Base-by-base conservation (phyloP, 2,329 filamentous ascomycete genomes). In the Dothideomycetidae sp. region DNA sequence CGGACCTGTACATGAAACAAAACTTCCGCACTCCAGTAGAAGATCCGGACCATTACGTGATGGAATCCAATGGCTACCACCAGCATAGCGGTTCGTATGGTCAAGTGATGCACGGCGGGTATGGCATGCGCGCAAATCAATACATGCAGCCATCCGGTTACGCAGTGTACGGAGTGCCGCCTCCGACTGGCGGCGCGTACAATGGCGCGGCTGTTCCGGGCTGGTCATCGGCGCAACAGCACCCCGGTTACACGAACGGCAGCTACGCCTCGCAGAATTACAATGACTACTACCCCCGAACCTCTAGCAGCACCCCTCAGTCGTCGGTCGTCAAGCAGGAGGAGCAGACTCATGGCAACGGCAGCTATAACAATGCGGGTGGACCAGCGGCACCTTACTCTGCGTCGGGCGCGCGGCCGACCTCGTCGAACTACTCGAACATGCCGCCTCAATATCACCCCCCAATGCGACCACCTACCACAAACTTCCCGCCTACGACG, bases 21-120 rank as follows among this genome's bases (percentile, higher is more conserved):
- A 58, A 58, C 44, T 58, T 58, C 49, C 50, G 55, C 5, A 53
- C 54, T 5, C 55, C 55, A 10, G 52, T 58, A 10, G 55, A 58
- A 42, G 55, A 58, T 40, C 50, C 48, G 1, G 55, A 58, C 39
- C 53, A 56, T 36, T 57, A 54, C 38, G 53, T 53, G 9, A 48
- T 57, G 19, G 53, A 57, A 38, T 47, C 48, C 11, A 46, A 53
- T 35, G 52, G 51, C 16, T 33, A 36, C 41, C 50, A 57, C 36
- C 51, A 51, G n/a, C 53, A 56, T 7, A 48, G 52, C 21, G 46
- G 53, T 43, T 49, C 53, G 45, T 56, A 55, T 41, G 42, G 44
- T 15, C 41, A 45, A 10, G 52, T 56, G 48, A 43, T 41, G 5
- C 36, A 44, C 9, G 44, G 41, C 4, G 44, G 41, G 4, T 56